These are phyloP conservation scores for Colletotrichum chrysophilum DNA, from an alignment of 2,329 filamentous ascomycete species.

Conservation along the genomic window DNA sequence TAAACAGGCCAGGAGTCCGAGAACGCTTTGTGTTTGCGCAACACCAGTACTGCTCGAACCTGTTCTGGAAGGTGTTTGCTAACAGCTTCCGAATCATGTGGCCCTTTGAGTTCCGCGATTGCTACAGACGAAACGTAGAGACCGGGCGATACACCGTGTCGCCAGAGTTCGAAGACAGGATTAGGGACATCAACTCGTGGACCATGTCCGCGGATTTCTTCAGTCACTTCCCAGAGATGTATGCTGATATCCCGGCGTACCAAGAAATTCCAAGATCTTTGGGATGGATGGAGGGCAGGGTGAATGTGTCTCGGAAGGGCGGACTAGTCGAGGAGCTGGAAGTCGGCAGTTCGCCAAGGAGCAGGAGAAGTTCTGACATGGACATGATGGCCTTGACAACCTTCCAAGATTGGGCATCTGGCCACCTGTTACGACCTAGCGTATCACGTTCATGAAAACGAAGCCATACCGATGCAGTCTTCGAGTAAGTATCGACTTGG, in stretches of 20 bases:
- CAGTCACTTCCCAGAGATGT: conserved; percentile 27
- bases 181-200: conserved; percentile 31
- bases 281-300: not conserved
- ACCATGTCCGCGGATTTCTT: conserved; percentile 33
- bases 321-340: not conserved
- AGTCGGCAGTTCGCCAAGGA: not conserved
- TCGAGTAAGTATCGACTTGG: not conserved
- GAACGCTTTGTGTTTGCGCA: conserved; percentile 32
- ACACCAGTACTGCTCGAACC: conserved; percentile 32
- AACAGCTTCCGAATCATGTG: conserved; percentile 27
- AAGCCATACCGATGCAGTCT: no score
- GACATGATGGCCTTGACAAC: not conserved
- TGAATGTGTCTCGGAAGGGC: no score
- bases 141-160: conserved; percentile 25
- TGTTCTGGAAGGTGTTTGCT: conserved; percentile 29
- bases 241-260: conserved; percentile 12
- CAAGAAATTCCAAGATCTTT: not conserved
- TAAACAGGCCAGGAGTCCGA: conserved; percentile 28
- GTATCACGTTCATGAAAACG: not conserved
- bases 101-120: conserved; percentile 28
- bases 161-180: conserved; percentile 26
- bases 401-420: not conserved
- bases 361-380: not conserved
- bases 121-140: conserved; percentile 28
- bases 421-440: not conserved